These are phyloP conservation scores for Gastrolobium bilobum DNA, from an alignment of 306 rosid species.

Conservation along the genomic window DNA sequence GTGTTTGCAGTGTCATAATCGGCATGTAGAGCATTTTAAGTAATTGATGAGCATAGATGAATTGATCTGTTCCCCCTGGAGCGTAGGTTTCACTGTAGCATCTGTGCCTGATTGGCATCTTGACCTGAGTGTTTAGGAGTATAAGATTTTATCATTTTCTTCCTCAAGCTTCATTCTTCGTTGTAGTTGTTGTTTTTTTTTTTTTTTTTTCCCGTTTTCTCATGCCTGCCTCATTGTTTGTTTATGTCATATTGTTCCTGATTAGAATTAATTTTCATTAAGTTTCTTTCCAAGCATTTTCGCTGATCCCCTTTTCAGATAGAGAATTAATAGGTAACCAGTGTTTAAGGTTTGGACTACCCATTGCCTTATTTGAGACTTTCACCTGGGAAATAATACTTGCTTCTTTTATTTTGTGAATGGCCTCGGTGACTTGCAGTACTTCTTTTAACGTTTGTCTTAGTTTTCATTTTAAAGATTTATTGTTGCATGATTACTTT, in stretches of 20 bases:
- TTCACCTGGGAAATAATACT: background rate
- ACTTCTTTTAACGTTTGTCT: constrained; percentile 24
- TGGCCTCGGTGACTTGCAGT: background rate
- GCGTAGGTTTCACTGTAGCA: background rate
- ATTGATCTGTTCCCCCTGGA: background rate
- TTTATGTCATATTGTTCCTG: constrained; percentile 10
- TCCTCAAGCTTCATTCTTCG: background rate
- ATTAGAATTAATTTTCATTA: background rate
- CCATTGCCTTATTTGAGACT: background rate
- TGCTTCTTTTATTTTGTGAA: background rate
- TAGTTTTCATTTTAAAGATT: constrained; percentile 6
- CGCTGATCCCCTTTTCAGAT: background rate
- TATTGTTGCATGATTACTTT: constrained; percentile 29
- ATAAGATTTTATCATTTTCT: background rate
- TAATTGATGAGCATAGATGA: background rate
- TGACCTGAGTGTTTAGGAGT: background rate
- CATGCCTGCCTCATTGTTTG: background rate
- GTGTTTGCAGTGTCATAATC: background rate
- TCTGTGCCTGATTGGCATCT: constrained; percentile 13
- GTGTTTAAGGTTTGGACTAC: background rate
- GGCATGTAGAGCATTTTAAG: background rate
- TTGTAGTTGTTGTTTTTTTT: background rate
- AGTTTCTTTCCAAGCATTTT: background rate
- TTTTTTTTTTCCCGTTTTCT: background rate
- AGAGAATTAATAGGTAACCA: background rate